Evolutionary conservation across 202 grass and related monocot species (phyloP).

Genomic region (Zoysia matrella): DNA sequence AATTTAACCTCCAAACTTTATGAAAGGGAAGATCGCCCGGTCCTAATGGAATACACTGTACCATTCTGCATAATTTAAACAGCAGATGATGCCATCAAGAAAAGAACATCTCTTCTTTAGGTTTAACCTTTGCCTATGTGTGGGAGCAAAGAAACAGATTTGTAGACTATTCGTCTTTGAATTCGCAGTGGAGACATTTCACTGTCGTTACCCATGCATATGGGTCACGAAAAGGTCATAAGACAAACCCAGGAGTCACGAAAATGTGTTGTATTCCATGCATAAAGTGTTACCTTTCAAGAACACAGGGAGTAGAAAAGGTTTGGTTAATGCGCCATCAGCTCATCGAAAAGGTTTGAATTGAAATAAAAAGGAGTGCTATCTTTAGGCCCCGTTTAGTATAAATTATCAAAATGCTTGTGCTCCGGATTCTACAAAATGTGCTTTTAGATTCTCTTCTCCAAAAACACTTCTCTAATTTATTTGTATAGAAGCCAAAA

Average conservation of each 20-base stretch:
- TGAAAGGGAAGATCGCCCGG: conserved; percentile 8
- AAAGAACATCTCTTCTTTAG: background rate
- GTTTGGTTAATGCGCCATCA: too few relatives aligned
- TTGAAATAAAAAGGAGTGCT: too few relatives aligned
- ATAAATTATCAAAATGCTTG: too few relatives aligned
- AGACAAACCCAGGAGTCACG: background rate
- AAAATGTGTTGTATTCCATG: background rate
- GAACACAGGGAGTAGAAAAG: too few relatives aligned
- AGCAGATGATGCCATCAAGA: conserved; percentile 35
- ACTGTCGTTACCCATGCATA: background rate
- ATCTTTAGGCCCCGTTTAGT: too few relatives aligned
- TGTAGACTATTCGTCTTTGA: background rate
- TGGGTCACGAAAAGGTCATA: conserved; percentile 15
- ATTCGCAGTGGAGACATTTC: background rate
- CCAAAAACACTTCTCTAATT: too few relatives aligned
- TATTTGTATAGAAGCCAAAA: too few relatives aligned
- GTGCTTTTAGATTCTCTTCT: too few relatives aligned
- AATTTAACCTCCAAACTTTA: conserved; percentile 7
- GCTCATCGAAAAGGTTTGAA: too few relatives aligned
- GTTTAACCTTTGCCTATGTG: background rate
- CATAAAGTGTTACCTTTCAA: too few relatives aligned
- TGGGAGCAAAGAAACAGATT: conserved; percentile 10
- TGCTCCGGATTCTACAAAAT: too few relatives aligned
- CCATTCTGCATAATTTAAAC: conserved; percentile 31
- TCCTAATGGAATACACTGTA: conserved; percentile 1